Base-by-base conservation (phyloP, 495 filamentous ascomycete species). In the Rhypophila decipiens region DNA sequence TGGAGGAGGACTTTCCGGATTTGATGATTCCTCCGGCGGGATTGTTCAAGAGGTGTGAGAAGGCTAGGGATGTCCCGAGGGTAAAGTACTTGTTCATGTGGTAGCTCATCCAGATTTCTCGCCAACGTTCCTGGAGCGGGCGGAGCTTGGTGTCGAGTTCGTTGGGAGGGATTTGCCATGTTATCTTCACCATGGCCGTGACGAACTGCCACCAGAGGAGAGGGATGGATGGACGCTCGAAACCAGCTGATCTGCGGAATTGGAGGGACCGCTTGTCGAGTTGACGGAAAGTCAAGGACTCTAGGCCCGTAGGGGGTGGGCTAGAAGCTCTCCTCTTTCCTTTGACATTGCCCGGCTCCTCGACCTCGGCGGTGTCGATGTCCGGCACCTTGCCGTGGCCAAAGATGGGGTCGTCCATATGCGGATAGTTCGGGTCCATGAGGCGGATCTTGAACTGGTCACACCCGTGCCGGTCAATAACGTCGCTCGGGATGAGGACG, bases 161-260 rank as follows among this genome's bases (percentile, higher is more conserved):
- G 17, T 23, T 19, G 27, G 27, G 27, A 10, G 5, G 13, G 11
- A 27, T 11, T 29, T 33, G 27, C 42, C 42, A 44, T 3, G 29
- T 20, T n/a, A 35, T n/a, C 42, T 44, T 44, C 4, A 44, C 42
- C 42, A 44, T 44, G 24, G 42, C 24, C 3, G 42, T 19, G 24
- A 7, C 4, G 27, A 44, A 44, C 4, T 34, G 24, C 42, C 42
- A 35, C 17, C 33, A 44, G 9, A 44, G 42, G 9, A 27, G 17
- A 3, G 5, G 12, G 15, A 19, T 3, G 15, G 3, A 11, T 11
- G 42, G n/a, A 7, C 39, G 10, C 3, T 34, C 17, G 11, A 24
- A 27, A 3, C 5, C 5, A 17, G 5, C 18, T 17, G n/a, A 5
- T n/a, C 15, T 24, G 24, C 5, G 11, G 29, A 33, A 35, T 9